Percentiles rank a stretch among this genome's conserved stretches.
Evolutionary conservation across 169 alveolate genomes (phyloP).

Genomic region (Plasmodium gonderi): DNA sequence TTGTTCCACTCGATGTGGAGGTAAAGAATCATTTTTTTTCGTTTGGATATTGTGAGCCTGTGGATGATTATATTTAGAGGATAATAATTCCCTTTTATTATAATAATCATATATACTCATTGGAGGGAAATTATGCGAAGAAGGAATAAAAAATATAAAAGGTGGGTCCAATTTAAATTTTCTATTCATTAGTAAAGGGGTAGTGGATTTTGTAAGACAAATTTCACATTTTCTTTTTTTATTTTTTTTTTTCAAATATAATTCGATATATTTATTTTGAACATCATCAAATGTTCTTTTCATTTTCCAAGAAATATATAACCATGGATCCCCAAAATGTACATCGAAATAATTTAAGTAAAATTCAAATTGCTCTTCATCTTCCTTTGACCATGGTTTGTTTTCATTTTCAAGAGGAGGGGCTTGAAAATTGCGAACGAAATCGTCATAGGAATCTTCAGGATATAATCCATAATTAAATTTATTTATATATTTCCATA

Average conservation of each 20-base stretch:
- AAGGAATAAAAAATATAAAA: constrained; percentile 85
- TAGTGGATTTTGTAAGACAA: constrained; percentile 83
- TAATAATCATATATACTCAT: constrained; percentile 66
- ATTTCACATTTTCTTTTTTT: constrained; percentile 85
- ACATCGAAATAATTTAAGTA: constrained; percentile 87
- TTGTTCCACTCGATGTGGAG: not conserved
- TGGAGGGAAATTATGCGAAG: constrained; percentile 81
- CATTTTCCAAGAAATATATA: constrained; percentile 91
- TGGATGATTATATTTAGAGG: not conserved
- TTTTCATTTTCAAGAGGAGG: constrained; percentile 87
- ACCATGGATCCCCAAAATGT: constrained; percentile 90
- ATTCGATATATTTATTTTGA: constrained; percentile 82
- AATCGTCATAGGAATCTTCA: constrained; percentile 80
- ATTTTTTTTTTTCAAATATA: constrained; percentile 81
- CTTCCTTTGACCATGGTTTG: constrained; percentile 86
- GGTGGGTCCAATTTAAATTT: constrained; percentile 90
- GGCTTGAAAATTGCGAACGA: constrained; percentile 87
- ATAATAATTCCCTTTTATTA: not conserved
- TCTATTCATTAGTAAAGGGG: constrained; percentile 87
- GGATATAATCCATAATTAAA: constrained; percentile 91
- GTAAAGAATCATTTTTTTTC: not conserved
- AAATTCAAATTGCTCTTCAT: constrained; percentile 80
- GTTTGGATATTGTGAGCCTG: not conserved
- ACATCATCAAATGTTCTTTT: constrained; percentile 88
- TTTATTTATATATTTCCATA: constrained; percentile 84